These are phyloP conservation scores for Picea mariana DNA, from an alignment of 83 land plant genomes.

Conservation along the genomic window DNA sequence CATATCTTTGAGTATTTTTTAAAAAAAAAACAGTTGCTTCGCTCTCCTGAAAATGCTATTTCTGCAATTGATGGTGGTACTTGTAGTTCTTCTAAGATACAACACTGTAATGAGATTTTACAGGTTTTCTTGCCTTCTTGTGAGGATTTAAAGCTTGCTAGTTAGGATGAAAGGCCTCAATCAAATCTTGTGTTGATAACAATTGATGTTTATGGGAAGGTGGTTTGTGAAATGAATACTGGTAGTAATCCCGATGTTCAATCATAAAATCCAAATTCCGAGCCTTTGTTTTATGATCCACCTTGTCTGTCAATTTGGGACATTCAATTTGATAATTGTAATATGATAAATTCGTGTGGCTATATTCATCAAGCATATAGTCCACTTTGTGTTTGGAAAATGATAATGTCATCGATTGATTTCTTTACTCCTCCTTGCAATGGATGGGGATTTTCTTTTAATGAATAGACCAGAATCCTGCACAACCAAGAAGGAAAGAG, in stretches of 20 bases:
- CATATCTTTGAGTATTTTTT: not conserved
- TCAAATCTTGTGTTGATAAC: not conserved
- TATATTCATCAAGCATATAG: conserved; percentile 50
- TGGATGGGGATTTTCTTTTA: conserved; percentile 21
- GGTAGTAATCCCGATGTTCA: not conserved
- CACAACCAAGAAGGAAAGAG: not conserved
- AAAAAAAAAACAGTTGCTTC: not conserved
- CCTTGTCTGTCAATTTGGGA: conserved; percentile 73
- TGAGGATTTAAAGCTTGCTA: not conserved
- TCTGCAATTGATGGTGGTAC: not conserved
- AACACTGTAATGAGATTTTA: not conserved
- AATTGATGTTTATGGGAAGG: not conserved
- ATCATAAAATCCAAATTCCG: conserved; percentile 24
- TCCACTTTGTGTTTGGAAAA: conserved; percentile 90
- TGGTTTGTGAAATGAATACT: not conserved
- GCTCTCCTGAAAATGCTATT: not conserved
- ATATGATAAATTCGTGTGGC: conserved; percentile 63
- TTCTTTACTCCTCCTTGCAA: conserved; percentile 47
- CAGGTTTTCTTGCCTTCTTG: conserved; percentile 5
- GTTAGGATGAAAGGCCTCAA: not conserved
- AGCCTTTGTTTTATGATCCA: conserved; percentile 51
- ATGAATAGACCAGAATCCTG: conserved; percentile 21
- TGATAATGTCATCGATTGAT: conserved; percentile 76
- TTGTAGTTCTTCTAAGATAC: not conserved
- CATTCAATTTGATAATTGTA: conserved; percentile 87